Conservation (phyloP, 2,329 filamentous ascomycete genomes). For the Rhynchosporium secalis region DNA sequence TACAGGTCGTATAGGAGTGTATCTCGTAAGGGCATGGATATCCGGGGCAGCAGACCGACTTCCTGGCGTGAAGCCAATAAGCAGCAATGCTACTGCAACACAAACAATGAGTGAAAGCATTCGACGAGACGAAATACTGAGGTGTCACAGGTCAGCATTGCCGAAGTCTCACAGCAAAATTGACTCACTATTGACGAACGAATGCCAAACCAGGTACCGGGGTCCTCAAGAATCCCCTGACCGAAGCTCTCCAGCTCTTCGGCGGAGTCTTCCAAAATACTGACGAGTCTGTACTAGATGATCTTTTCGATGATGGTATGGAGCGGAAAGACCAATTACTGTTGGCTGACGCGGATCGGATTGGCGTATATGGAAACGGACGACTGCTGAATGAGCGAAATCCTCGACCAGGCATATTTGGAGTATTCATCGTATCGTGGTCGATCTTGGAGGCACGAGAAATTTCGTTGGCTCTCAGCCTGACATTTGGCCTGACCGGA, state of each 20-base stretch:
- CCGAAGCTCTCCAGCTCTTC: slow-evolving; percentile 22
- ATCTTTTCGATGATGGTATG: slow-evolving; percentile 25
- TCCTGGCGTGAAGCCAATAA: neutral
- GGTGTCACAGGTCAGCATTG: neutral
- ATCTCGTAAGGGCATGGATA: slow-evolving; percentile 6
- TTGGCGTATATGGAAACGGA: slow-evolving; percentile 25
- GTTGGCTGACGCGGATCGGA: slow-evolving; percentile 26
- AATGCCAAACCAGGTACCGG: slow-evolving; percentile 10
- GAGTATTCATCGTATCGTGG: slow-evolving; percentile 20
- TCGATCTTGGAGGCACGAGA: slow-evolving; percentile 3
- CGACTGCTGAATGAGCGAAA: slow-evolving; percentile 19
- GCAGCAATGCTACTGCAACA: slow-evolving; percentile 7
- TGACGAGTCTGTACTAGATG: slow-evolving; percentile 27
- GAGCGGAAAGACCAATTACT: slow-evolving; percentile 29
- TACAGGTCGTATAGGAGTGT: slow-evolving; percentile 16
- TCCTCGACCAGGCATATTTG: slow-evolving; percentile 24
- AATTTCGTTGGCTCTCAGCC: neutral
- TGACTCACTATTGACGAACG: slow-evolving; percentile 24
- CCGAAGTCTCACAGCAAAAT: neutral
- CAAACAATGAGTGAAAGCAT: neutral
- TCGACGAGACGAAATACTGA: slow-evolving; percentile 15
- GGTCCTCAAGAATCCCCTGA: neutral
- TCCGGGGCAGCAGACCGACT: neutral
- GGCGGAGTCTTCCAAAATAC: slow-evolving; percentile 33
- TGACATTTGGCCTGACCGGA: neutral